Evolutionary conservation across 805 yeast species (phyloP).

Genomic region (Saturnispora besseyi): DNA sequence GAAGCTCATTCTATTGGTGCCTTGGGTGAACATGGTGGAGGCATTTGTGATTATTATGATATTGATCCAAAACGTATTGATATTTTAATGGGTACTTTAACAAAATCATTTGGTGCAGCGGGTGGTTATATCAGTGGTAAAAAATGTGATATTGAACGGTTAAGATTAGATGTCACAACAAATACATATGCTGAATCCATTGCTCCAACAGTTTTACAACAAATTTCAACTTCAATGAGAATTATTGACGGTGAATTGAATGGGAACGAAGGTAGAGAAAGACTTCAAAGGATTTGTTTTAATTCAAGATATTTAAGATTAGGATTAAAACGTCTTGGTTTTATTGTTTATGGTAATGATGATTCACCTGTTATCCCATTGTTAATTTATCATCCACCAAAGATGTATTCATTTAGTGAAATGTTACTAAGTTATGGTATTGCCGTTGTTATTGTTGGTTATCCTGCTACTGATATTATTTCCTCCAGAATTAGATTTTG

Average conservation of each 20-base stretch:
- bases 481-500: slow-evolving; percentile 89
- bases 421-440: slow-evolving; percentile 69
- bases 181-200: slow-evolving; percentile 74
- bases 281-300: slow-evolving; percentile 89
- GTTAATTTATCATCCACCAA: slow-evolving; percentile 79
- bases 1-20: slow-evolving; percentile 99
- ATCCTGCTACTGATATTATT: slow-evolving; percentile 93
- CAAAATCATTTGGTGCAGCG: slow-evolving; percentile 97
- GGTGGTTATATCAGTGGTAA: slow-evolving; percentile 94
- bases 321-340: slow-evolving; percentile 87
- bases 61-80: slow-evolving; percentile 72
- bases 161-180: slow-evolving; percentile 66
- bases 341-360: slow-evolving; percentile 88
- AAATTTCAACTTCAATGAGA: slow-evolving; percentile 69
- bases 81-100: slow-evolving; percentile 92
- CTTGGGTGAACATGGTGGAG: slow-evolving; percentile 90
- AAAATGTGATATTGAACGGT: slow-evolving; percentile 57
- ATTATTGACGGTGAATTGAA: slow-evolving; percentile 73
- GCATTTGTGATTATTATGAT: slow-evolving; percentile 89
- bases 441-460: slow-evolving; percentile 94
- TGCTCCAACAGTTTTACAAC: slow-evolving; percentile 87
- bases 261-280: slow-evolving; percentile 89
- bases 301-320: slow-evolving; percentile 88
- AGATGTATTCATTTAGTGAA: slow-evolving; percentile 88
- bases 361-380: slow-evolving; percentile 95